Percentiles rank a stretch among this genome's conserved stretches.
Evolutionary conservation across 352 stramenopile genomes (phyloP).

Genomic region (Phytopythium delawarense): DNA sequence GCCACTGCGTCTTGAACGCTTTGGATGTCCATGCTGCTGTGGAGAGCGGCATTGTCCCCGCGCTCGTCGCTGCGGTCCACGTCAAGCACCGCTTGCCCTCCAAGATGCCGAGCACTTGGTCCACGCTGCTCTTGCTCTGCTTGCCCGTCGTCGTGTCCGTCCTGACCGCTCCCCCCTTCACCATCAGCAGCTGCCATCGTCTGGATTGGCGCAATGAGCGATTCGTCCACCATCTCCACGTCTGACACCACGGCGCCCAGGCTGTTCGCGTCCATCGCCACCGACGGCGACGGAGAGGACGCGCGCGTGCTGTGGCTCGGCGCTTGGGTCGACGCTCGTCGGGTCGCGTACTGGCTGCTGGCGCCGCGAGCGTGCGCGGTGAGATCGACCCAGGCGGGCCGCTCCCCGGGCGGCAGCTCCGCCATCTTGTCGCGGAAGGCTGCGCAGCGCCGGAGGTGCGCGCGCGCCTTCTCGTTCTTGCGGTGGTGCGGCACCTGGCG

Average conservation of each 20-base stretch:
- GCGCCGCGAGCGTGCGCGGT: background rate
- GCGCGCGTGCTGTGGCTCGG: background rate
- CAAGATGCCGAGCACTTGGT: background rate
- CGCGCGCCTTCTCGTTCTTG: slow-evolving; percentile 35
- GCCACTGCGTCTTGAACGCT: slow-evolving; percentile 5
- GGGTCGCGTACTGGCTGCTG: background rate
- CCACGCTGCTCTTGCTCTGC: background rate
- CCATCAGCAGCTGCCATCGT: background rate
- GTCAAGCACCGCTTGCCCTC: background rate
- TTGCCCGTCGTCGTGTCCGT: background rate
- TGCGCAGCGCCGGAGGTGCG: slow-evolving; percentile 19
- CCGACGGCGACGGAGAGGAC: background rate
- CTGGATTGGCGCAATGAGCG: background rate
- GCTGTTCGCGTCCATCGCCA: background rate
- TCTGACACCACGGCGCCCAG: background rate
- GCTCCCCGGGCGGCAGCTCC: background rate
- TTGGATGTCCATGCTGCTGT: background rate
- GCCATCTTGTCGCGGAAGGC: slow-evolving; percentile 13
- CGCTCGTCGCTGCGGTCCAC: background rate
- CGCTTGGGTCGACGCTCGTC: background rate
- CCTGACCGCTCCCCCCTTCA: background rate
- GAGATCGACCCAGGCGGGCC: slow-evolving; percentile 17
- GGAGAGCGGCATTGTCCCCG: background rate
- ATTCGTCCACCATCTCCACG: background rate
- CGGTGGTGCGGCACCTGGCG: slow-evolving; percentile 22